Base-by-base conservation (phyloP, 2,329 filamentous ascomycete species). In the Fusarium sp. region DNA sequence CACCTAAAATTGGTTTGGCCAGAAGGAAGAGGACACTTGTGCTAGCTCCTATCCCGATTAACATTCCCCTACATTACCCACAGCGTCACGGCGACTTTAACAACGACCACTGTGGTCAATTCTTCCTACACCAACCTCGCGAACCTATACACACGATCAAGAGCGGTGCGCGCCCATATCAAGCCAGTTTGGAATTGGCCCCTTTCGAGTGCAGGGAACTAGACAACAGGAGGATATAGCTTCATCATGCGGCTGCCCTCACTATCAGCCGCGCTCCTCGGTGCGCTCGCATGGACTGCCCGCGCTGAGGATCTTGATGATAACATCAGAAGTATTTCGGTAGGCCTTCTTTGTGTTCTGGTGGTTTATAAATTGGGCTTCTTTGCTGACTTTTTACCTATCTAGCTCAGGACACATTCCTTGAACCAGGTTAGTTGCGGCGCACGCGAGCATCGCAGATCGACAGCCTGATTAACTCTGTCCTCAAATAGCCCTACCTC, bases 361-460 rank as follows among this genome's bases (percentile, higher is more conserved):
- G 24, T 26, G 34, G 17, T 33, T n/a, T 17, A 34, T 39, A 34
- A 14, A 26, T 46, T 22, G 22, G 18, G 24, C 18, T 44, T 55
- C 51, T 64, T 66, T 66, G 65, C 73, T 75, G 57, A 76, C 62
- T 39, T 56, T 31, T 57, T 68, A 60, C 59, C 65, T 65, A 66
- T 80, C 44, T 62, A 97, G 92, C 86, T 97, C 77, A 90, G 93
- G 78, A 97, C 95, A 77, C 95, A 97, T 82, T 95, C 91, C 76
- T 86, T 97, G 67, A 84, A 87, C 79, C 88, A 92, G 86, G 92
- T 95, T 83, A 81, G 91, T 87, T 73, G 62, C 71, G 63, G 59
- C 68, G 65, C 63, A 71, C 68, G 51, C 66, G 68, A 74, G 56
- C 65, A 59, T 55, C 42, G 43, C 54, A 26, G 60, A 71, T 65